phyloP scores from a whole-genome alignment of 352 stramenopile genomes.

The Phytophthora idaei region DNA sequence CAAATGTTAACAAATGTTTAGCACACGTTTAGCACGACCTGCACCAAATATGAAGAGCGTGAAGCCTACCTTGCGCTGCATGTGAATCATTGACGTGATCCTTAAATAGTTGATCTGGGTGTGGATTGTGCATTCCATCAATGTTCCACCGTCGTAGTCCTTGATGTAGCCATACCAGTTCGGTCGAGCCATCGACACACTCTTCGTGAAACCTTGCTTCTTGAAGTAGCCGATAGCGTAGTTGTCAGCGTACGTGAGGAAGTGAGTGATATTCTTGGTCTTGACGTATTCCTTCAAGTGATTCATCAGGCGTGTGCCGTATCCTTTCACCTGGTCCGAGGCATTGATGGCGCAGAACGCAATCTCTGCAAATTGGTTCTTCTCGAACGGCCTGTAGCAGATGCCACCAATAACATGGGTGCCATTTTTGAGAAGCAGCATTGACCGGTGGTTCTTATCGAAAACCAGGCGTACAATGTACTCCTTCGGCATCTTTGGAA shows the following conservation, averaged over 20 bases:
- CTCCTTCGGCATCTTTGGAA: conserved; percentile 99
- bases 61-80: conserved; percentile 90
- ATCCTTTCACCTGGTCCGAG: conserved; percentile 96
- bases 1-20: neutral
- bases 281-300: conserved; percentile 98
- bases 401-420: conserved; percentile 97
- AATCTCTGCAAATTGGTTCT: conserved; percentile 98
- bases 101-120: conserved; percentile 97
- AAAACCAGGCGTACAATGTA: conserved; percentile 99
- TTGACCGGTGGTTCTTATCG: conserved; percentile 94
- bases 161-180: conserved; percentile 99
- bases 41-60: neutral
- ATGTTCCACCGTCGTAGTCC: conserved; percentile 99
- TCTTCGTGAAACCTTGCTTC: conserved; percentile 95
- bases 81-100: conserved; percentile 94
- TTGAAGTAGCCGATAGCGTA: conserved; percentile 99
- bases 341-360: conserved; percentile 99
- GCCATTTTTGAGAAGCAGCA: conserved; percentile 93
- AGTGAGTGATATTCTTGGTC: conserved; percentile 91
- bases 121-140: conserved; percentile 99
- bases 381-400: conserved; percentile 96
- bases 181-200: conserved; percentile 79
- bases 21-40: no score
- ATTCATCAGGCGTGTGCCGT: conserved; percentile 99
- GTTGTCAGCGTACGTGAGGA: conserved; percentile 99